These are phyloP conservation scores for Populus alba DNA, from an alignment of 345 rosid species.

Conservation along the genomic window DNA sequence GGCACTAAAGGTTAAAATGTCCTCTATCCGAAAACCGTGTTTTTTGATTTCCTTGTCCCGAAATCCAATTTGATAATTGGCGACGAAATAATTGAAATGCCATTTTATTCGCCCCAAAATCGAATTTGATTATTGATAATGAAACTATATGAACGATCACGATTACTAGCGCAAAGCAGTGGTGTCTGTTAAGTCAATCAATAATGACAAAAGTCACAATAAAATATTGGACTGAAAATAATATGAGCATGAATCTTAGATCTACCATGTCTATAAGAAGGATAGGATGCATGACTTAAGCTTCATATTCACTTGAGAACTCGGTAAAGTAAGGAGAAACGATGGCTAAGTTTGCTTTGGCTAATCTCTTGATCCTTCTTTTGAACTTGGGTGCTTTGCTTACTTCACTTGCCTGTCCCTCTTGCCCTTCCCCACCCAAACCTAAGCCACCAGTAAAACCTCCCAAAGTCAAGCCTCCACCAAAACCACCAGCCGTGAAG, in stretches of 20 bases:
- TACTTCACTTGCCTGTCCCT: constrained; percentile 40
- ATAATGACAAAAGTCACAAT: not conserved
- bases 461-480: constrained; percentile 14
- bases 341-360: constrained; percentile 14
- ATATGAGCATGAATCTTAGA: not conserved
- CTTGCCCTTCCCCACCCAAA: constrained; percentile 39
- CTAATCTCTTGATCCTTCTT: constrained; percentile 24
- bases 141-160: not conserved
- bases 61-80: no score
- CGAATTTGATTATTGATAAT: not conserved
- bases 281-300: not conserved
- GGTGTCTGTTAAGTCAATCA: not conserved
- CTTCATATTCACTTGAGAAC: not conserved
- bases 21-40: not conserved
- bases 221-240: not conserved
- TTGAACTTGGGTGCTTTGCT: constrained; percentile 28
- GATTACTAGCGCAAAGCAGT: not conserved
- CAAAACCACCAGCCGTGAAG: not conserved
- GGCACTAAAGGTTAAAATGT: not conserved
- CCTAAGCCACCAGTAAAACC: constrained; percentile 40
- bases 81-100: not conserved
- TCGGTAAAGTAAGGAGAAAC: not conserved
- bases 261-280: not conserved
- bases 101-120: not conserved
- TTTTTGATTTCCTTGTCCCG: not conserved